Evolutionary conservation across 176 grass and related monocot genomes (phyloP).

Genomic region (Triticum aestivum): DNA sequence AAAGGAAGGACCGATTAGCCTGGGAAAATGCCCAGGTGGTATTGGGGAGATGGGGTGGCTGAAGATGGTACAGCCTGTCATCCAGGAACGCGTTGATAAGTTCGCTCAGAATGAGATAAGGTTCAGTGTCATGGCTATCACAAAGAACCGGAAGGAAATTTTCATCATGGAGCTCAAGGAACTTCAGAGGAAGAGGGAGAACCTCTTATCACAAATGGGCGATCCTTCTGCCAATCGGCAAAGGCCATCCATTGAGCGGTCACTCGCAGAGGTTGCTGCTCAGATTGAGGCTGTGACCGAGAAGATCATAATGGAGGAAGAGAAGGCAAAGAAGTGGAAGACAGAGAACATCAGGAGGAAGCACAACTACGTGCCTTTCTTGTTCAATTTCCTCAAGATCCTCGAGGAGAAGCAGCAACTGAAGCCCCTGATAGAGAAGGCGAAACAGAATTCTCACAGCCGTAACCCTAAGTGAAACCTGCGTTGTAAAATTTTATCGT

Average conservation of each 20-base stretch:
- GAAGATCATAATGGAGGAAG: conserved; percentile 99
- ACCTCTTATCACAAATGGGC: conserved; percentile 63
- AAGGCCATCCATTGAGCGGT: conserved; percentile 50
- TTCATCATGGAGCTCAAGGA: conserved; percentile 76
- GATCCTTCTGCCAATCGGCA: conserved; percentile 37
- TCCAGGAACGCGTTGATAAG: conserved; percentile 61
- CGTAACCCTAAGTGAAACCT: conserved; percentile 35
- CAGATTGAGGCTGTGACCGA: conserved; percentile 81
- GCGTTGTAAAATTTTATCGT: neutral
- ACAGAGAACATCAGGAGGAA: conserved; percentile 94
- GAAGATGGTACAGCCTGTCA: conserved; percentile 60
- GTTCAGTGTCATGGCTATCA: conserved; percentile 87
- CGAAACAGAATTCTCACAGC: conserved; percentile 59
- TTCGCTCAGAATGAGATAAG: conserved; percentile 83
- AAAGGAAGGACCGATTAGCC: conserved; percentile 83
- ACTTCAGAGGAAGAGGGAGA: conserved; percentile 89
- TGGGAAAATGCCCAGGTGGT: conserved; percentile 71
- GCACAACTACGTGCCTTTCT: conserved; percentile 91
- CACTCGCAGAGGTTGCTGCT: conserved; percentile 76
- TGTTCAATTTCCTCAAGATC: conserved; percentile 97
- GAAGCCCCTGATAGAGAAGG: conserved; percentile 90
- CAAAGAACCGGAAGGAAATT: conserved; percentile 91
- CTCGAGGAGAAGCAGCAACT: conserved; percentile 86
- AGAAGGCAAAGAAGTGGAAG: conserved; percentile 97
- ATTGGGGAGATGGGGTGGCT: conserved; percentile 70